These are phyloP conservation scores for Nyssa sinensis DNA, from an alignment of 148 eudicot species.

Conservation along the genomic window DNA sequence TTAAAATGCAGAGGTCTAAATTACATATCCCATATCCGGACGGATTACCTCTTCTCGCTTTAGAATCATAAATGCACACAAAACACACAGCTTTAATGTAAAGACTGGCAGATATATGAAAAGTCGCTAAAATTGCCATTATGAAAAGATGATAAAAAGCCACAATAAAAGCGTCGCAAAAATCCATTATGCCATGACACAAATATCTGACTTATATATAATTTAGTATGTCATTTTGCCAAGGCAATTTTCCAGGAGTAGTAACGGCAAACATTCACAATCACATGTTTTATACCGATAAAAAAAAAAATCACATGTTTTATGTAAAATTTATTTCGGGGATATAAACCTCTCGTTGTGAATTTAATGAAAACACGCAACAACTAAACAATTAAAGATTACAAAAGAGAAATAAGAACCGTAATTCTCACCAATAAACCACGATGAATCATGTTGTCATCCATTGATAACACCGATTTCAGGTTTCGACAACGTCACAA, in stretches of 20 bases:
- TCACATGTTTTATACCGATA: slow-evolving; percentile 1
- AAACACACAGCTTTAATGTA: neutral
- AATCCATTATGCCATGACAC: neutral
- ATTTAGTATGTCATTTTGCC: too few relatives aligned
- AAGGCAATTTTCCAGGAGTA: too few relatives aligned
- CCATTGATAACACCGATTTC: slow-evolving; percentile 30
- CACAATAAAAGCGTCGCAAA: neutral
- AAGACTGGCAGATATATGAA: neutral
- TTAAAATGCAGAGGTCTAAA: neutral
- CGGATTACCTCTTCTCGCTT: neutral
- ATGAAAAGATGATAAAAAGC: neutral
- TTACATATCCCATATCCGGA: slow-evolving; percentile 1
- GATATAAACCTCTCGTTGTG: neutral
- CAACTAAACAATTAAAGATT: neutral
- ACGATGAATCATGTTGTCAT: slow-evolving; percentile 30
- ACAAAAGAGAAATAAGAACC: neutral
- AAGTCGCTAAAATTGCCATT: neutral
- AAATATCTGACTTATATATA: neutral
- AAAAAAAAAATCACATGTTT: too few relatives aligned
- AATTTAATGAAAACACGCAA: neutral
- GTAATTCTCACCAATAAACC: slow-evolving; percentile 43
- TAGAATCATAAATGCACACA: neutral
- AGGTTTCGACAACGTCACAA: slow-evolving; percentile 1
- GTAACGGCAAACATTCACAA: neutral
- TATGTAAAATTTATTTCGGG: neutral